Evolutionary conservation across 2,329 filamentous ascomycete species (phyloP), one percentile per base, ranked within the genome.

Genomic region (Pseudomassariella vexata): DNA sequence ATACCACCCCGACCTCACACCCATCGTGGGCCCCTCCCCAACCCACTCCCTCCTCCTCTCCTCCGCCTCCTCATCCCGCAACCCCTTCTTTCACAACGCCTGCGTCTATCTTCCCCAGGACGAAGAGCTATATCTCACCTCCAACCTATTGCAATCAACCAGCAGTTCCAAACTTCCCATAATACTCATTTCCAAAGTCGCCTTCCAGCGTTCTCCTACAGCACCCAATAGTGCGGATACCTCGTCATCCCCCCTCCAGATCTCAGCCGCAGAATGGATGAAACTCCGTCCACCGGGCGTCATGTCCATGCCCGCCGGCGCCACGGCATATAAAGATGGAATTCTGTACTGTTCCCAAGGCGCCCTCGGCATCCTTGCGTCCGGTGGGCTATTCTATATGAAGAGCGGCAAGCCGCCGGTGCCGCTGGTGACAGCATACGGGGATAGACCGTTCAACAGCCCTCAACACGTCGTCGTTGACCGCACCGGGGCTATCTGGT

Each of bases 391-490:
- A 9, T 51, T 47, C 33, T 50, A 53, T 35, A 60, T 62, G 57
- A 48, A 53, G 1, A 34, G 33, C 0, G 53, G 49, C 3, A 49
- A 48, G 19, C 50, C 47, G 6, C 59, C 62, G 0, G 33, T 42
- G 15, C 41, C 57, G 1, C 28, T 70, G n/a, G 47, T 66, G 5
- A 62, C 57, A 5, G 58, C 55, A 20, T 71, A 60, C 48, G 59
- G 63, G 30, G 60, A 60, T 8, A 53, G 56, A 18, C 59, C 63
- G 6, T 69, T 72, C 47, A 71, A 70, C 49, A 66, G 61, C 19
- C 53, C 62, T 16, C 63, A 65, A 39, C 59, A 60, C 37, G 62
- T 68, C 4, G 51, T 57, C 2, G 46, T 58, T 9, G 53, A 59
- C 2, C 23, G 19, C 2, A 60, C 67, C 37, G 61, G 60, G 1